Conservation (phyloP, 2,329 filamentous ascomycete species). For the Lizonia empirigonia region DNA sequence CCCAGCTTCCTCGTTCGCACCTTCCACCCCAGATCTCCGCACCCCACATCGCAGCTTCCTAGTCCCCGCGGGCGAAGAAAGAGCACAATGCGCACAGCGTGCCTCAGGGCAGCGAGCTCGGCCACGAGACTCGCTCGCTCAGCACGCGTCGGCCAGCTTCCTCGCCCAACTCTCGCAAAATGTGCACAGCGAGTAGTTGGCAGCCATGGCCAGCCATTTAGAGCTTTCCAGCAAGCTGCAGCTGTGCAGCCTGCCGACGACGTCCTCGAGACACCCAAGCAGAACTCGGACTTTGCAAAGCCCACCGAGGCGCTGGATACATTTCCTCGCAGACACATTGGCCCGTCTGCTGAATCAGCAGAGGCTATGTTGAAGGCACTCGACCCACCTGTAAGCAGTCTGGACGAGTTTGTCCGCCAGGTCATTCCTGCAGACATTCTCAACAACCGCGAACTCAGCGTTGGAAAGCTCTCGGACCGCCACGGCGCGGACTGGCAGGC, state of each 20-base stretch:
- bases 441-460: slow-evolving; percentile 66
- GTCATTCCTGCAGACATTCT: slow-evolving; percentile 83
- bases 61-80: slow-evolving; percentile 7
- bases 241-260: slow-evolving; percentile 32
- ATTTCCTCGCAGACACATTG: slow-evolving; percentile 85
- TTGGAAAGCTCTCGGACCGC: slow-evolving; percentile 50
- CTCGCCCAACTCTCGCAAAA: slow-evolving; percentile 27
- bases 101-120: slow-evolving; percentile 41
- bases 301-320: slow-evolving; percentile 60
- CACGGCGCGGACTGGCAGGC: slow-evolving; percentile 50
- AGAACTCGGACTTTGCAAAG: slow-evolving; percentile 22
- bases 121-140: slow-evolving; percentile 34
- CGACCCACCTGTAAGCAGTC: slow-evolving; percentile 71
- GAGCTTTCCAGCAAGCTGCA: slow-evolving; percentile 33
- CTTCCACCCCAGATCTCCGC: slow-evolving; percentile 6
- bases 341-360: slow-evolving; percentile 72
- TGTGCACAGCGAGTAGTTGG: slow-evolving; percentile 24
- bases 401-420: slow-evolving; percentile 84
- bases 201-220: slow-evolving; percentile 23
- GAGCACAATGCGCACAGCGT: slow-evolving; percentile 39
- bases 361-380: slow-evolving; percentile 80
- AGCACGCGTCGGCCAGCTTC: slow-evolving; percentile 26
- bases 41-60: slow-evolving; percentile 8
- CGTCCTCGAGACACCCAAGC: slow-evolving; percentile 36
- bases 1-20: slow-evolving; percentile 5